These are phyloP conservation scores for Ilyonectria mors-panacis DNA, from an alignment of 2,329 filamentous ascomycete species.

Conservation along the genomic window DNA sequence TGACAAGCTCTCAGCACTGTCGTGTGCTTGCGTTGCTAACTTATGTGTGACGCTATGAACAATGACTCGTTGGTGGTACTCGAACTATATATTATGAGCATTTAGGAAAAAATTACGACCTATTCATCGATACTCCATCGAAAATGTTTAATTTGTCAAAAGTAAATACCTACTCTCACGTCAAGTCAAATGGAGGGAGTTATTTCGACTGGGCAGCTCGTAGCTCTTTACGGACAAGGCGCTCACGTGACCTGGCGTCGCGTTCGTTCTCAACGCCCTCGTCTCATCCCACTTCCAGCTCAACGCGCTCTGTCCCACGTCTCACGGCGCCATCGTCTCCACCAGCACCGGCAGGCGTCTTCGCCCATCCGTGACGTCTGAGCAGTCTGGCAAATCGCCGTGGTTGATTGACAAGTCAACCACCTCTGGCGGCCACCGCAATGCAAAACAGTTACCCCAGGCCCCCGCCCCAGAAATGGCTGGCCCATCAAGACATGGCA, in stretches of 20 bases:
- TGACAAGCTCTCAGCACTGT: no score
- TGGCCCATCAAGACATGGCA: conserved; percentile 13
- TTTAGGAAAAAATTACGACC: no score
- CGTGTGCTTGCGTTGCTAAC: no score
- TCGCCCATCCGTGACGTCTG: background rate
- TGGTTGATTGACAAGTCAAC: background rate
- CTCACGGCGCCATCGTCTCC: background rate
- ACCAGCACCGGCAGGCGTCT: conserved; percentile 3
- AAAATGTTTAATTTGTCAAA: no score
- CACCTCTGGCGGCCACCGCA: background rate
- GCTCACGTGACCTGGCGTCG: conserved; percentile 37
- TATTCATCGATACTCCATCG: no score
- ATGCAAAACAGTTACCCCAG: background rate
- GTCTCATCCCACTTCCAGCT: conserved; percentile 10
- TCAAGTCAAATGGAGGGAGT: background rate
- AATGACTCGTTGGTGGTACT: no score
- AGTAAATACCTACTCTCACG: background rate
- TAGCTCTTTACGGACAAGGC: background rate
- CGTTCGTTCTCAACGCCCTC: conserved; percentile 19
- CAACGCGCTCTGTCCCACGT: conserved; percentile 10
- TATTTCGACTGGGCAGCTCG: background rate
- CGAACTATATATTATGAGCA: no score
- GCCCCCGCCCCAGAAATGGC: conserved; percentile 34
- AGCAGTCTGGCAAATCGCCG: background rate
- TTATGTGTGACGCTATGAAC: no score